phyloP scores from a whole-genome alignment of 352 stramenopile genomes.

The Elongisporangium undulatum region DNA sequence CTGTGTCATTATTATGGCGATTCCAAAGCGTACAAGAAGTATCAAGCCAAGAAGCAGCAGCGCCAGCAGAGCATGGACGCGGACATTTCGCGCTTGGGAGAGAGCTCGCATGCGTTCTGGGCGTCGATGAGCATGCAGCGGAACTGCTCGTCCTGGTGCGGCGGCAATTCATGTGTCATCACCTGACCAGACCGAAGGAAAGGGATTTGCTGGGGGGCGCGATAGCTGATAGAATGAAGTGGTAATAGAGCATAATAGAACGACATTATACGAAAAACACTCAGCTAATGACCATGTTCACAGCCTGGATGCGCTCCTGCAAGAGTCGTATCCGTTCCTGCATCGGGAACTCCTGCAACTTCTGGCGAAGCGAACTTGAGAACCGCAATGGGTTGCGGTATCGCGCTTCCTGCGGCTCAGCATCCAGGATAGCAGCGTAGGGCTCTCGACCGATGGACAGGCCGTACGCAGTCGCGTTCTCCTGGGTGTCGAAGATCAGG shows the following conservation, averaged over 20 bases:
- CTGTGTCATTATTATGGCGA: constrained; percentile 73
- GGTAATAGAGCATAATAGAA: constrained; percentile 10
- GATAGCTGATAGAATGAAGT: constrained; percentile 1
- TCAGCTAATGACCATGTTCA: constrained; percentile 35
- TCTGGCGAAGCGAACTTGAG: constrained; percentile 43
- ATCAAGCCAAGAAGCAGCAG: constrained; percentile 45
- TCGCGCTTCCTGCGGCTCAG: constrained; percentile 11
- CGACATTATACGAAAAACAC: constrained; percentile 2
- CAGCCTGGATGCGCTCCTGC: constrained; percentile 25
- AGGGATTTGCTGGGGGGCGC: background rate
- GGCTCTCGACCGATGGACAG: constrained; percentile 23
- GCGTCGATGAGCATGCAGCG: constrained; percentile 15
- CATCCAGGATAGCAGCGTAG: constrained; percentile 40
- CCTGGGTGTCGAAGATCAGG: constrained; percentile 62
- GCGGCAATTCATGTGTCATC: constrained; percentile 3
- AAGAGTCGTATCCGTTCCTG: constrained; percentile 31
- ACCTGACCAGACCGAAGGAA: constrained; percentile 1
- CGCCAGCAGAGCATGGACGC: constrained; percentile 10
- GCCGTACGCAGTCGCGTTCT: constrained; percentile 42
- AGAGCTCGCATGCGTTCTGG: constrained; percentile 10
- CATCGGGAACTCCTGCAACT: constrained; percentile 39
- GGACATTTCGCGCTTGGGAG: constrained; percentile 3
- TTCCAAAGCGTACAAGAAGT: constrained; percentile 64
- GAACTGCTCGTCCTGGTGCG: constrained; percentile 17
- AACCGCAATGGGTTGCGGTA: constrained; percentile 16